Percentiles rank a stretch among this genome's conserved stretches.
Evolutionary conservation across 2,329 filamentous ascomycete species (phyloP).

Genomic region (Phyllosticta ampelicida): DNA sequence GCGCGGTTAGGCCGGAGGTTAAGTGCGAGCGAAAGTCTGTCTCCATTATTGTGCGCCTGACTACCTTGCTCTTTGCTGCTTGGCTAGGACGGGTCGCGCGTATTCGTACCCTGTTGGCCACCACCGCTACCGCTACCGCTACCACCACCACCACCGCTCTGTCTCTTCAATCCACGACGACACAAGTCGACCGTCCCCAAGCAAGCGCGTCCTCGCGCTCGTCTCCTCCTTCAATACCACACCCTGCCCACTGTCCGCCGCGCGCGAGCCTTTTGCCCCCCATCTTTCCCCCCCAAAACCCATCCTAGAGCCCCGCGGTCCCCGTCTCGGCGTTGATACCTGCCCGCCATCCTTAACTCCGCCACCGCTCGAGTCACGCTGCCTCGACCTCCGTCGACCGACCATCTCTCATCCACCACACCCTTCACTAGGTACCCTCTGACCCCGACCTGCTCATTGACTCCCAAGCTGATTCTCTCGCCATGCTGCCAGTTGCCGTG

Average conservation of each 20-base stretch:
- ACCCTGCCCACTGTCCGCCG: constrained; percentile 4
- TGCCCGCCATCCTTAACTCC: constrained; percentile 7
- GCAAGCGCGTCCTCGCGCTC: not conserved
- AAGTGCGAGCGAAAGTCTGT: not conserved
- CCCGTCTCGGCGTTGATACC: not conserved
- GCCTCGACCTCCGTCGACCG: constrained; percentile 3
- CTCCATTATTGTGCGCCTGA: not conserved
- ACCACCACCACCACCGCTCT: not conserved
- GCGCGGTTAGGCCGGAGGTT: not conserved
- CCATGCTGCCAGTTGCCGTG: not conserved
- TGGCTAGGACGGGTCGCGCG: not conserved
- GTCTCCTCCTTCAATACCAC: not conserved
- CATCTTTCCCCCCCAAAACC: no score
- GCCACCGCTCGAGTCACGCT: constrained; percentile 7
- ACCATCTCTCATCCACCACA: constrained; percentile 4
- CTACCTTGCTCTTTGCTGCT: not conserved
- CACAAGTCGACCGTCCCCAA: not conserved
- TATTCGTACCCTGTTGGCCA: not conserved
- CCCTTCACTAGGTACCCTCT: constrained; percentile 1
- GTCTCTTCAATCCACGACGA: not conserved
- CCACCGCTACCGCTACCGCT: not conserved
- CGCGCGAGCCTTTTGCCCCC: not conserved
- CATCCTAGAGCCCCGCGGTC: not conserved
- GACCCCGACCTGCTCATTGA: constrained; percentile 3
- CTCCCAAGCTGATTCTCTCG: not conserved